Base-by-base conservation (phyloP, 2,329 filamentous ascomycete genomes). In the Akanthomyces dipterigenus region DNA sequence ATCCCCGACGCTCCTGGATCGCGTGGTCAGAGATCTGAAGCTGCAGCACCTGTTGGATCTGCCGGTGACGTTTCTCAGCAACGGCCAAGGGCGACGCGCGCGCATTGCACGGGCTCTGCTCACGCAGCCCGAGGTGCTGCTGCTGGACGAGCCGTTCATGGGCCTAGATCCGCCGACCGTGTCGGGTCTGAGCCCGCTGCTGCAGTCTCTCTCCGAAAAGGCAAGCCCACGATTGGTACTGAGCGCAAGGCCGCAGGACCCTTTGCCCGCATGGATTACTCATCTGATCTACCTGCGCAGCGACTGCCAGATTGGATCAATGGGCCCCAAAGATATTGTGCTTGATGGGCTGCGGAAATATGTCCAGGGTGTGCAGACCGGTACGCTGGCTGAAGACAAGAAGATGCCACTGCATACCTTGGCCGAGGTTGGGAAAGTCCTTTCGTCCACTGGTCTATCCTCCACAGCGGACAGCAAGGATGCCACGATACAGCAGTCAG, bases 91-190 rank as follows among this genome's bases (percentile, higher is more conserved):
- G 7, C 81, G 93, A 65, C 80, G 95, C 60, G 90, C 93, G 8
- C 85, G 91, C 64, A 96, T 99, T 66, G 95, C 92, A 2, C 90
- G 91, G 67, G 92, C 93, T 0, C 76, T 99, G 55, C 79, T 98
- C 62, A 86, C 80, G 7, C 82, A 82, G 57, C 95, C 95, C 0
- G 89, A 96, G 72, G 82, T 96, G 12, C 71, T 99, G 63, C 79
- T 98, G 57, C 79, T 96, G 2, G 95, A 99, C 74, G 93, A 96
- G 68, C 93, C 95, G 1, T 97, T 97, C 70, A 96, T 97, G 90
- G 93, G 95, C 0, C 79, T 99, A 18, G 95, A 98, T 73, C 95
- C 93, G 16, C 88, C 87, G 6, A 96, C 92, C 0, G 83, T 90
- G 14, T 80, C 82, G 14, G 83, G 83, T 1, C 76, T 98, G 66